Evolutionary conservation across 352 stramenopile species (phyloP).

Genomic region (Globisporangium ultimum): DNA sequence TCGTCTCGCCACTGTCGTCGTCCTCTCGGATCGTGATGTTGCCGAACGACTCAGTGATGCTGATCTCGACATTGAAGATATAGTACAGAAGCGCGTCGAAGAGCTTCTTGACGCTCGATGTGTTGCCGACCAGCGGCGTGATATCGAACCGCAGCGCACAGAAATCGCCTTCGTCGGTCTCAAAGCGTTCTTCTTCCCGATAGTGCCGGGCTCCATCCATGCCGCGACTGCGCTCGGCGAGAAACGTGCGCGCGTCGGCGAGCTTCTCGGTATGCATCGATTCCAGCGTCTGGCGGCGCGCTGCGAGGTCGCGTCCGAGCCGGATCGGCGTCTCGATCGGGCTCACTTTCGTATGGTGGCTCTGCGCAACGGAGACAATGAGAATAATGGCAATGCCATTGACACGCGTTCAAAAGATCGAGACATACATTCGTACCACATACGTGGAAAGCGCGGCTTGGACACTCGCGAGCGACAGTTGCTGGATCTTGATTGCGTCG

Average conservation of each 20-base stretch:
- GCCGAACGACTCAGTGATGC: conserved; percentile 36
- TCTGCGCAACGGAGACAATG: no score
- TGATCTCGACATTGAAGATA: conserved; percentile 38
- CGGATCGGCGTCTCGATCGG: conserved; percentile 32
- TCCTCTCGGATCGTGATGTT: conserved; percentile 48
- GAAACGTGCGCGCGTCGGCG: neutral
- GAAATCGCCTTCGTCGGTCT: conserved; percentile 24
- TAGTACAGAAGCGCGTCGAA: conserved; percentile 34
- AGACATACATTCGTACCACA: neutral
- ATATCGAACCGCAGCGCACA: conserved; percentile 35
- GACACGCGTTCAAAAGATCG: no score
- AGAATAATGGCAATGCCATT: no score
- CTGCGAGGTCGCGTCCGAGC: conserved; percentile 2
- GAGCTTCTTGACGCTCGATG: conserved; percentile 27
- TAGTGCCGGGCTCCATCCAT: conserved; percentile 8
- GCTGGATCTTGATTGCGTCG: conserved; percentile 23
- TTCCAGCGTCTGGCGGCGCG: conserved; percentile 1
- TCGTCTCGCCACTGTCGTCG: conserved; percentile 4
- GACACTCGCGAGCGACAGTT: conserved; percentile 29
- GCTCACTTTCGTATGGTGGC: conserved; percentile 12
- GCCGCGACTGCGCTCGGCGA: neutral
- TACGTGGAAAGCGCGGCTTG: conserved; percentile 28
- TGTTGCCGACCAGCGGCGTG: conserved; percentile 23
- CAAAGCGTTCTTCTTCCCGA: conserved; percentile 23
- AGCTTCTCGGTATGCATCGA: neutral